phyloP scores from a whole-genome alignment of 2,329 filamentous ascomycete species.

The Colletotrichum tropicale region DNA sequence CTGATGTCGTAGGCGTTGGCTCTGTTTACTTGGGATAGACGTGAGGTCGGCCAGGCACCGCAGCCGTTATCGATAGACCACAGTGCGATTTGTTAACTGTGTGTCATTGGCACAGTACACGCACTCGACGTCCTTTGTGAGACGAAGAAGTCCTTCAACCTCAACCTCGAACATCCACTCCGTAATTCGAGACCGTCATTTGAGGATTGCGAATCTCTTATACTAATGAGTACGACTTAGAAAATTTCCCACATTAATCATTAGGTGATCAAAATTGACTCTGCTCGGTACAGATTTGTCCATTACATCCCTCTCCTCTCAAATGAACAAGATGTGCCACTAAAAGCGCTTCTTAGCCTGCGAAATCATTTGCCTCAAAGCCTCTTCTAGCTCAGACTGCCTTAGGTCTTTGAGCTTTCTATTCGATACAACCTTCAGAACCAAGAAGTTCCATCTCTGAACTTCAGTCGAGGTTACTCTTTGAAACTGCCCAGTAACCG shows the following conservation, averaged over 20 bases:
- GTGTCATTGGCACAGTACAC: not conserved
- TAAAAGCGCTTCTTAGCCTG: too few relatives aligned
- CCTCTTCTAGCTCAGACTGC: not conserved
- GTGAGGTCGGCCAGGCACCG: constrained; percentile 16
- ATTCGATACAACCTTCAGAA: not conserved
- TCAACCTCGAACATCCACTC: too few relatives aligned
- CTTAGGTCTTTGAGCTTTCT: not conserved
- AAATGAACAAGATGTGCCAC: too few relatives aligned
- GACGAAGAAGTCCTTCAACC: too few relatives aligned
- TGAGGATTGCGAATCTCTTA: too few relatives aligned
- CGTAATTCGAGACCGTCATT: not conserved
- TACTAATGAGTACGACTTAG: too few relatives aligned
- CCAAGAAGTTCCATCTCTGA: not conserved
- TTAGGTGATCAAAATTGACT: too few relatives aligned
- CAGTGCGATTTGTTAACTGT: not conserved
- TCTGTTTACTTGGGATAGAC: constrained; percentile 15
- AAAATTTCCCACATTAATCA: too few relatives aligned
- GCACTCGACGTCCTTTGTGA: too few relatives aligned
- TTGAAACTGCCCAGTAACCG: not conserved
- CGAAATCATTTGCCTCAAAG: not conserved
- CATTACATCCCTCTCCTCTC: too few relatives aligned
- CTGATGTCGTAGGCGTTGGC: not conserved
- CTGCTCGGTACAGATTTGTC: too few relatives aligned
- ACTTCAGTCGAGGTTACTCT: not conserved
- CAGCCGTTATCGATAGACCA: constrained; percentile 3